Base-by-base conservation (phyloP, 179 eudicot genomes). In the Nepenthes alata region DNA sequence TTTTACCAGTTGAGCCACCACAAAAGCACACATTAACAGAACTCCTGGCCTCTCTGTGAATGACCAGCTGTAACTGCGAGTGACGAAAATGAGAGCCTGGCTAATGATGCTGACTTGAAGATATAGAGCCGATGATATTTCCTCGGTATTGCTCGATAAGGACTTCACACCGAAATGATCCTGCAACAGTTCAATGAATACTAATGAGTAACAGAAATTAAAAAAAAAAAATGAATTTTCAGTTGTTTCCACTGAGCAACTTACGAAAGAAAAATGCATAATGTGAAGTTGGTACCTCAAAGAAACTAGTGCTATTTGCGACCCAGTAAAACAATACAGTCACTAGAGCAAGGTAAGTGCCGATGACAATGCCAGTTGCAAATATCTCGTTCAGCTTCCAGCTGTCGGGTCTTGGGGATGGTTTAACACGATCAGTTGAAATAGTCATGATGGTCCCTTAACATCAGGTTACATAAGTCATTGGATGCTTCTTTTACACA, bases 391-490 rank as follows among this genome's bases (percentile, higher is more conserved):
- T 77, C 37, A 87, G 78, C 80, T 87, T 87, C 95, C 95, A 87
- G 72, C 88, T 82, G 68, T 85, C 91, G 1, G 95, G 95, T 45
- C 44, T 66, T 25, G 89, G 91, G 55, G 95, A 87, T 72, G 89
- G 87, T 55, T 72, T 83, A 35, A 87, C 95, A 60, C 89, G 70
- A 57, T 87, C 95, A 72, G 80, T 70, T 7, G 91, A 83, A 45
- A 87, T 87, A 13, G 95, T 87, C 95, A 87, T 85, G 64, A 87
- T 87, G 57, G 91, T 87, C 50, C 91, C 94, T 86, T 77, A 63
- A 8, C 13, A 63, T 41, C 45, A 41, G 0, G 45, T 41, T 41
- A 7, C 4, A 52, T 1, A 60, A 13, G 16, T 14, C 2, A 45
- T 47, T 47, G 53, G 10, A 3, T 11, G 34, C 14, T 4, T 1